Conservation (phyloP, 176 grass and related monocot species). For the Carex myosuroides region DNA sequence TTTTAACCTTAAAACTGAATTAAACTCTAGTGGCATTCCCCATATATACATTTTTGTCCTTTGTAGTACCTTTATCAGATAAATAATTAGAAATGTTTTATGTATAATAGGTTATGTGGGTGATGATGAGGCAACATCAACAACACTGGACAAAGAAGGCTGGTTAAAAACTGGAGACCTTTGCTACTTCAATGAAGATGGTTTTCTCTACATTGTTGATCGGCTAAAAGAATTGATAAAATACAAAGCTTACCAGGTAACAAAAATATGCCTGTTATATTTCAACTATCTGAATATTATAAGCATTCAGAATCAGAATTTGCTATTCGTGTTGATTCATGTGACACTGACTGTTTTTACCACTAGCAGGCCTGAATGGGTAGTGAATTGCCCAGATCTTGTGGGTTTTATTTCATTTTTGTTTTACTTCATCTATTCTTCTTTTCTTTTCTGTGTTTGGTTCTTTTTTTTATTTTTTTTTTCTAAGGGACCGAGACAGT, state of each 20-base stretch:
- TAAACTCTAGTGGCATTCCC: neutral
- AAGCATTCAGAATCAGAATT: neutral
- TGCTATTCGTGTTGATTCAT: neutral
- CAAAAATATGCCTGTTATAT: neutral
- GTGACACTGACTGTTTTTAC: neutral
- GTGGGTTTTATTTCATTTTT: neutral
- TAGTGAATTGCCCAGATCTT: neutral
- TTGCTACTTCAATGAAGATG: conserved; percentile 32
- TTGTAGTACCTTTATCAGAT: neutral
- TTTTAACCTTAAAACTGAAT: neutral
- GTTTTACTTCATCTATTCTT: neutral
- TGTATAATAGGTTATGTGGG: conserved; percentile 17
- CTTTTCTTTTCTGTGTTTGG: neutral
- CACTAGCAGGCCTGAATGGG: neutral
- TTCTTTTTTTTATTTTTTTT: neutral
- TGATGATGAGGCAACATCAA: conserved; percentile 24
- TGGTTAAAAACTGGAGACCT: conserved; percentile 42
- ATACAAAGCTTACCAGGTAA: conserved; percentile 30
- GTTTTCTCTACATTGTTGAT: conserved; percentile 34
- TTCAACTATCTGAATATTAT: conserved; percentile 4
- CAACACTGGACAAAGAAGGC: conserved; percentile 8
- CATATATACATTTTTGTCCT: neutral
- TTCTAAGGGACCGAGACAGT: neutral
- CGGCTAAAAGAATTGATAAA: conserved; percentile 42
- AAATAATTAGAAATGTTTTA: neutral